A percentile compares a stretch with the other conserved stretches of the same genome.
phyloP scores from a whole-genome alignment of 164 flowering plant species.

The Vitis cinerea region DNA sequence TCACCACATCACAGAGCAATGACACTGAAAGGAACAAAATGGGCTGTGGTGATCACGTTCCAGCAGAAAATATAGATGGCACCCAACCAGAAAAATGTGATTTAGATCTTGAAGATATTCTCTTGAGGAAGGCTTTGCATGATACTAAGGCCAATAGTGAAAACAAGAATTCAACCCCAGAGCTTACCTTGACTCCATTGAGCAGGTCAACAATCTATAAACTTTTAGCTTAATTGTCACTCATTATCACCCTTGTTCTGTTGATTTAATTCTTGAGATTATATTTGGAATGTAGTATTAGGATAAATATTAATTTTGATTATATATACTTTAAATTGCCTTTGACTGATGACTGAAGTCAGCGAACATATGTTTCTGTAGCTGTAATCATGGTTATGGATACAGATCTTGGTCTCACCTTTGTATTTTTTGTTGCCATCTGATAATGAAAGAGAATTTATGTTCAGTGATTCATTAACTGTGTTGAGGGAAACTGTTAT shows the following conservation, averaged over 20 bases:
- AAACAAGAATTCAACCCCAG: conserved; percentile 16
- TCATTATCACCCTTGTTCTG: background rate
- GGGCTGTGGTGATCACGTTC: conserved; percentile 11
- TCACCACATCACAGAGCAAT: conserved; percentile 12
- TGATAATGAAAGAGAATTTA: background rate
- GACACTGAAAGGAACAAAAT: conserved; percentile 8
- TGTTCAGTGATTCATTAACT: background rate
- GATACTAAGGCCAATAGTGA: conserved; percentile 11
- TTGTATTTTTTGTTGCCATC: background rate
- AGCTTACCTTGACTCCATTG: conserved; percentile 17
- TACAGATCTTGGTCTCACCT: background rate
- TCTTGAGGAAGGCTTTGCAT: conserved; percentile 13
- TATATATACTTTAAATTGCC: too few relatives aligned
- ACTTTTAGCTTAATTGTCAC: background rate
- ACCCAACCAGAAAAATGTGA: conserved; percentile 18
- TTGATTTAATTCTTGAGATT: background rate
- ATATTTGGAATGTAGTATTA: background rate
- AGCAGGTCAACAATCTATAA: conserved; percentile 26
- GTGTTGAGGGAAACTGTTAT: background rate
- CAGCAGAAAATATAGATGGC: conserved; percentile 4
- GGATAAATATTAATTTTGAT: too few relatives aligned
- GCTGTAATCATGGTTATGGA: background rate
- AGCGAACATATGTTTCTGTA: background rate
- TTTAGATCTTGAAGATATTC: conserved; percentile 17
- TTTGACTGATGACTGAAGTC: too few relatives aligned